A percentile compares a stretch with the other conserved stretches of the same genome.
phyloP scores from a whole-genome alignment of 2,329 filamentous ascomycete genomes.

The Fusarium avenaceum region DNA sequence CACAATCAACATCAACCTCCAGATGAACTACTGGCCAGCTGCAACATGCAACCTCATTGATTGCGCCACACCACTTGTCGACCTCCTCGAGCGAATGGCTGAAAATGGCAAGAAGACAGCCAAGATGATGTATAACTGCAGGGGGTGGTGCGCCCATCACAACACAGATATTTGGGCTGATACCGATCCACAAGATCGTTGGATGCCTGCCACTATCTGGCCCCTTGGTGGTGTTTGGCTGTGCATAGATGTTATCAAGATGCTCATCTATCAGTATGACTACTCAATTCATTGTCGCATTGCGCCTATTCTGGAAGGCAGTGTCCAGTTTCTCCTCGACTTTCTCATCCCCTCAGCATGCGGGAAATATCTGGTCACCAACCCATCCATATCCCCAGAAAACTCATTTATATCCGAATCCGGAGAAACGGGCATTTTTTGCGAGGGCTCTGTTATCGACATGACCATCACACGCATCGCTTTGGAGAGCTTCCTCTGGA shows the following conservation, averaged over 20 bases:
- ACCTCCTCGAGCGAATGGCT: conserved; percentile 43
- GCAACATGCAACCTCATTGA: conserved; percentile 54
- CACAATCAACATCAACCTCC: conserved; percentile 65
- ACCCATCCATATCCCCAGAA: conserved; percentile 47
- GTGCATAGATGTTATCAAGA: conserved; percentile 44
- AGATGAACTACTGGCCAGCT: conserved; percentile 67
- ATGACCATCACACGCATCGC: conserved; percentile 41
- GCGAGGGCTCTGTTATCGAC: conserved; percentile 48
- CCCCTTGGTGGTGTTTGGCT: conserved; percentile 47
- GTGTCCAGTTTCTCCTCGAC: conserved; percentile 56
- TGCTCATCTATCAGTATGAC: conserved; percentile 44
- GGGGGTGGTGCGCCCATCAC: conserved; percentile 55
- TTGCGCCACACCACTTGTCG: conserved; percentile 58
- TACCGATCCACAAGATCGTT: conserved; percentile 54
- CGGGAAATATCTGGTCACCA: conserved; percentile 46
- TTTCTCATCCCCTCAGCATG: conserved; percentile 52
- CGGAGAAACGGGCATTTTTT: conserved; percentile 36
- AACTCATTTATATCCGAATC: conserved; percentile 42
- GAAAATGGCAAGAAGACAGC: conserved; percentile 52
- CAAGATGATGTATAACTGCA: conserved; percentile 55
- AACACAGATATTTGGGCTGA: conserved; percentile 59
- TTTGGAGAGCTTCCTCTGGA: conserved; percentile 42
- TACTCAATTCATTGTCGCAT: conserved; percentile 34
- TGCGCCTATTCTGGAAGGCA: conserved; percentile 52
- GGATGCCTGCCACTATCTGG: conserved; percentile 50